Conservation (phyloP, 2,329 filamentous ascomycete genomes). For the Coniosporium tulheliwenetii region DNA sequence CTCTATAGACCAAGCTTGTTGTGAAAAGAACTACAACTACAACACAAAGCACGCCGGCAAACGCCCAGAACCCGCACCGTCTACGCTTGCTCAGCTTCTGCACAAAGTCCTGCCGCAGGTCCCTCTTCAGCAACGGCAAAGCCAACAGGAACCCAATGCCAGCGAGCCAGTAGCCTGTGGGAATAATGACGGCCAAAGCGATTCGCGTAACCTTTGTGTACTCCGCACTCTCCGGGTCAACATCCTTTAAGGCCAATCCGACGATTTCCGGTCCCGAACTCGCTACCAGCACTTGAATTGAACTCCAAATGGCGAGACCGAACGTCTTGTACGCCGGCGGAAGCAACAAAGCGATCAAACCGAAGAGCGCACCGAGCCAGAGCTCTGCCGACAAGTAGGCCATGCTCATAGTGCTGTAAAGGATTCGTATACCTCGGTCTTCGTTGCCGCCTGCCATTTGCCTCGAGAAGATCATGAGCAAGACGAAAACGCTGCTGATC, state of each 20-base stretch:
- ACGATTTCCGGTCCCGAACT: slow-evolving; percentile 8
- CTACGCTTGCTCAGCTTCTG: neutral
- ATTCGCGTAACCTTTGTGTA: slow-evolving; percentile 6
- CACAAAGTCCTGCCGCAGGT: slow-evolving; percentile 1
- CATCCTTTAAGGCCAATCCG: slow-evolving; percentile 6
- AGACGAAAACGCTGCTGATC: slow-evolving; percentile 10
- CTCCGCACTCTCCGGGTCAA: slow-evolving; percentile 3
- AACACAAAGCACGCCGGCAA: neutral
- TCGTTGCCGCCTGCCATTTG: slow-evolving; percentile 5
- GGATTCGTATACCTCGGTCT: slow-evolving; percentile 5
- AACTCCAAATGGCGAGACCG: slow-evolving; percentile 7
- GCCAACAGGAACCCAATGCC: slow-evolving; percentile 7
- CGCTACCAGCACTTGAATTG: slow-evolving; percentile 7
- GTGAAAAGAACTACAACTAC: neutral
- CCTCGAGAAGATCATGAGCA: slow-evolving; percentile 10
- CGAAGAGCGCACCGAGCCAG: slow-evolving; percentile 9
- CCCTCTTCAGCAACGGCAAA: slow-evolving; percentile 3
- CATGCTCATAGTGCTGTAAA: slow-evolving; percentile 8
- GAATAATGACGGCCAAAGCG: slow-evolving; percentile 8
- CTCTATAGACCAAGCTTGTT: neutral
- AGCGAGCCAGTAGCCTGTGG: slow-evolving; percentile 8
- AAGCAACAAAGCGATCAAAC: slow-evolving; percentile 6
- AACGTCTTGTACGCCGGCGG: slow-evolving; percentile 10
- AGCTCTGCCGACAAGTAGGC: slow-evolving; percentile 10
- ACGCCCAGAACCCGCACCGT: neutral